These are phyloP conservation scores for Clohesyomyces aquaticus DNA, from an alignment of 495 filamentous ascomycete species.

Conservation along the genomic window DNA sequence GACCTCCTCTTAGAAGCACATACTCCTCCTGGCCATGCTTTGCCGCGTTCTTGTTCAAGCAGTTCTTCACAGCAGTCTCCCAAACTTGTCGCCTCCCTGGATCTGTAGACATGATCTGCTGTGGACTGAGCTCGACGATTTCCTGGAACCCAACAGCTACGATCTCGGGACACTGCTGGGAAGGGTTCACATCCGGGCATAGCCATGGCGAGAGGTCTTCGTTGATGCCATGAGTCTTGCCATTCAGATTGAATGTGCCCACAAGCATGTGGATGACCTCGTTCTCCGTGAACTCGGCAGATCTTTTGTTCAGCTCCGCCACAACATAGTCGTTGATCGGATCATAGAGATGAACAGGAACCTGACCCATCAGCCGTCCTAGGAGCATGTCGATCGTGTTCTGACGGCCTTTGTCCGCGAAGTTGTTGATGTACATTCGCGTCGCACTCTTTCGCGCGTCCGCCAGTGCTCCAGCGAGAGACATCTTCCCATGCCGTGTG, in stretches of 20 bases:
- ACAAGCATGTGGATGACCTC: conserved; percentile 68
- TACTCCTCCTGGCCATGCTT: conserved; percentile 71
- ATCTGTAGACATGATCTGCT: conserved; percentile 99
- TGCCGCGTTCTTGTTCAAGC: conserved; percentile 71
- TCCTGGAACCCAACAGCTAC: conserved; percentile 94
- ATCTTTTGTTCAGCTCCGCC: conserved; percentile 66
- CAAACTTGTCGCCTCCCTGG: conserved; percentile 80
- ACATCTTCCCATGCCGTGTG: conserved; percentile 96
- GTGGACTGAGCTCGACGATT: conserved; percentile 93
- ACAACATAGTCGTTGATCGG: conserved; percentile 89
- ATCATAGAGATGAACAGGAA: conserved; percentile 83
- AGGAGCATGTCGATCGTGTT: conserved; percentile 92
- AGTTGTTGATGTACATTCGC: conserved; percentile 94
- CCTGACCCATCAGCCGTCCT: conserved; percentile 73
- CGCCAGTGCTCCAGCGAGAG: conserved; percentile 87
- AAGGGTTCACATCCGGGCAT: conserved; percentile 57
- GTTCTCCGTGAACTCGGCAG: conserved; percentile 53
- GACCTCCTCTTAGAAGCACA: conserved; percentile 85
- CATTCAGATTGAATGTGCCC: conserved; percentile 96
- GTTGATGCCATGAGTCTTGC: conserved; percentile 71
- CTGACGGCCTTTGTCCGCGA: conserved; percentile 88
- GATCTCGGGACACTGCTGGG: conserved; percentile 69
- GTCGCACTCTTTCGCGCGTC: conserved; percentile 94
- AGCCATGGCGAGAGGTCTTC: conserved; percentile 87
- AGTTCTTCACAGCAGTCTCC: conserved; percentile 79